phyloP scores from a whole-genome alignment of 805 yeast genomes.

The Metschnikowia corniflorae region DNA sequence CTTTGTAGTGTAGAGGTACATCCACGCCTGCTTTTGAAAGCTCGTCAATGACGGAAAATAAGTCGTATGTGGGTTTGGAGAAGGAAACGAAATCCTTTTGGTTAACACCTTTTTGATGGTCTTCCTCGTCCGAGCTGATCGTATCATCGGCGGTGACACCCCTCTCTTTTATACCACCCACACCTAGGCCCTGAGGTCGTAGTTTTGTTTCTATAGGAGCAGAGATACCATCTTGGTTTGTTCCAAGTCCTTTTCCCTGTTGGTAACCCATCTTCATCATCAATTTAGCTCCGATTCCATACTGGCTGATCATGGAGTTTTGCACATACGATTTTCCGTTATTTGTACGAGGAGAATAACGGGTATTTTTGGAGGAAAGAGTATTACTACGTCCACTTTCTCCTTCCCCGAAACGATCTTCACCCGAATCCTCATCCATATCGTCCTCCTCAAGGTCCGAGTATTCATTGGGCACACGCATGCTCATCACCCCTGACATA shows the following conservation, averaged over 20 bases:
- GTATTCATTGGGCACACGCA: slow-evolving; percentile 9
- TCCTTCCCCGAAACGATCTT: too few species aligned
- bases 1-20: slow-evolving; percentile 36
- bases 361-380: too few species aligned
- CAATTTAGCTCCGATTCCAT: slow-evolving; percentile 84
- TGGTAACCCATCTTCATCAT: slow-evolving; percentile 84
- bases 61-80: slow-evolving; percentile 17
- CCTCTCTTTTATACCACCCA: slow-evolving; percentile 58
- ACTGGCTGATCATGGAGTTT: slow-evolving; percentile 24
- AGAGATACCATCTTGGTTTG: slow-evolving; percentile 63
- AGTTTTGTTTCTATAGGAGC: slow-evolving; percentile 73
- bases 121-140: slow-evolving; percentile 2
- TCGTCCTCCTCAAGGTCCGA: slow-evolving; percentile 16
- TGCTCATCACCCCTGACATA: slow-evolving; percentile 4
- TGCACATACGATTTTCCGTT: too few species aligned
- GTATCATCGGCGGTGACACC: slow-evolving; percentile 10
- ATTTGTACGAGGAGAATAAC: too few species aligned
- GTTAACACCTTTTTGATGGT: slow-evolving; percentile 17
- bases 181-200: slow-evolving; percentile 67
- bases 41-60: slow-evolving; percentile 35
- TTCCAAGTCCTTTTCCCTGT: slow-evolving; percentile 84
- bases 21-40: slow-evolving; percentile 32
- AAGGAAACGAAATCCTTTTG: slow-evolving; percentile 12
- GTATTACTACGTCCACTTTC: too few species aligned
- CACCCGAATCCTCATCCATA: slow-evolving; percentile 1